Evolutionary conservation across 2,329 filamentous ascomycete species (phyloP).

Genomic region (Zarea fungicola): DNA sequence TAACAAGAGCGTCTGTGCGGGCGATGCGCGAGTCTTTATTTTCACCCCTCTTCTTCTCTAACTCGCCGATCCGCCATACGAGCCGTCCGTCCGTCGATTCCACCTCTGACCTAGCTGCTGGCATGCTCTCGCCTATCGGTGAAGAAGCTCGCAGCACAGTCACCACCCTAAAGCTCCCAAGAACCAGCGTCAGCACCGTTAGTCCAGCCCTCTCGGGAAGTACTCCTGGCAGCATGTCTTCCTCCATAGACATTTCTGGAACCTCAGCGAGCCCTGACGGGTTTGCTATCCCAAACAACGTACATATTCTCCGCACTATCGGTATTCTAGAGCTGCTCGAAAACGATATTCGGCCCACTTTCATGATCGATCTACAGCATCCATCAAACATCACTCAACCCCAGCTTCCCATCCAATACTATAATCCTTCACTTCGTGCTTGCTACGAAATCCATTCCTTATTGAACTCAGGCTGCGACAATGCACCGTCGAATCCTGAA

Average conservation of each 20-base stretch:
- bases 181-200: slow-evolving; percentile 45
- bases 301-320: slow-evolving; percentile 57
- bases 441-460: slow-evolving; percentile 51
- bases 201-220: slow-evolving; percentile 45
- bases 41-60: slow-evolving; percentile 50
- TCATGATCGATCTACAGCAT: slow-evolving; percentile 65
- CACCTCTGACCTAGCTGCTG: slow-evolving; percentile 37
- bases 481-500: slow-evolving; percentile 38
- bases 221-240: slow-evolving; percentile 48
- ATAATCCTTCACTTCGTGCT: slow-evolving; percentile 61
- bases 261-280: slow-evolving; percentile 48
- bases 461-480: slow-evolving; percentile 45
- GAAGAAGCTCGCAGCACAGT: slow-evolving; percentile 40
- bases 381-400: slow-evolving; percentile 47
- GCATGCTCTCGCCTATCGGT: slow-evolving; percentile 42
- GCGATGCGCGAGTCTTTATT: slow-evolving; percentile 32
- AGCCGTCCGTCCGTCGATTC: slow-evolving; percentile 33
- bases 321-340: slow-evolving; percentile 70
- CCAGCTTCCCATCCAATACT: slow-evolving; percentile 58
- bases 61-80: slow-evolving; percentile 32
- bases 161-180: slow-evolving; percentile 51
- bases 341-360: slow-evolving; percentile 70
- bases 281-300: slow-evolving; percentile 39
- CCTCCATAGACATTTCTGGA: slow-evolving; percentile 48
- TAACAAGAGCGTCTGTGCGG: slow-evolving; percentile 20